Base-by-base conservation (phyloP, 192 early-diverging fungal species). In the Entomortierella lignicola region DNA sequence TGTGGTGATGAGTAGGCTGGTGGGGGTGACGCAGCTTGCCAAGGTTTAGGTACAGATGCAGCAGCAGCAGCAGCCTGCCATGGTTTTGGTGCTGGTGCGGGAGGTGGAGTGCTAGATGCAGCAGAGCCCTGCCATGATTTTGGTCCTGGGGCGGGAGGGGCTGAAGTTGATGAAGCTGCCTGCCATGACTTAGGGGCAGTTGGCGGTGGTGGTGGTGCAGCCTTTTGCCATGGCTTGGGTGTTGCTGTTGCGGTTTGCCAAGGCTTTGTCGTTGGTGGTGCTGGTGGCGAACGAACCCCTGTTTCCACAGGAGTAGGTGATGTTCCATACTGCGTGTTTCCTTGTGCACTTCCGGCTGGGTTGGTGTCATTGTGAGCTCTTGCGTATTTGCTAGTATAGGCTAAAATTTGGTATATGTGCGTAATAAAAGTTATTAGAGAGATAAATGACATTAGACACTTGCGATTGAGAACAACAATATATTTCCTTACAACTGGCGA, bases 1-100 rank as follows among this genome's bases (percentile, higher is more conserved):
- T n/a, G n/a, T 39, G 66, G 74, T 25, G 66, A 58, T 20, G 60
- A 27, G 21, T 79, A 79, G 17, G 75, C 75, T 39, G 75, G 75
- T 30, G 75, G 75, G 17, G 67, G 66, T 47, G 66, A 64, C 15
- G 56, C 20, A 17, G 72, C 43, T 54, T 60, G 53, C 68, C 68
- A 71, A 25, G 77, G 63, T 29, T 67, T 80, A 43, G 77, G 58
- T 21, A 55, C 34, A 4, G 56, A 31, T 30, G 55, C 51, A 6
- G 56, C 8, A 4, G 72, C 54, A 13, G 50, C 32, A 8, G 63
- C 31, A 30, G 72, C 43, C 50, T 60, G 53, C 68, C 68, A 71
- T 25, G 77, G 63, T 29, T 67, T 80, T 27, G 77, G 37, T 58
- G 47, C 27, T 30, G 72, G 56, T 32, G 62, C 69, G 12, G 67